Percentiles rank a stretch among this genome's conserved stretches.
These are phyloP conservation scores for Neofusicoccum parvum DNA, from an alignment of 2,329 filamentous ascomycete species.

Conservation along the genomic window DNA sequence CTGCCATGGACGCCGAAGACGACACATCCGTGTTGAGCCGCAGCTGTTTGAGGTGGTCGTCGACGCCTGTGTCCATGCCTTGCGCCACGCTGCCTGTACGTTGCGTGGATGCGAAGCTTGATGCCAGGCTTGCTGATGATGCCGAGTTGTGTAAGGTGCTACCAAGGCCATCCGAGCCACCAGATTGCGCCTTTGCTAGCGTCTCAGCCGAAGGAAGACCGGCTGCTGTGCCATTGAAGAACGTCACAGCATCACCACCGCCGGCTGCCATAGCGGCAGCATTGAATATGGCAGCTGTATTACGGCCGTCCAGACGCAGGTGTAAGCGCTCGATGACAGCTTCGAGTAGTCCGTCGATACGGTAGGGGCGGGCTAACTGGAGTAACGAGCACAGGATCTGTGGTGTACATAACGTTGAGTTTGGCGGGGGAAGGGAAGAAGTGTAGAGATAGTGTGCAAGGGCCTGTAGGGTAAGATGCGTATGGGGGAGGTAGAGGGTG, in stretches of 20 bases:
- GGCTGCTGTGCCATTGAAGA: constrained; percentile 43
- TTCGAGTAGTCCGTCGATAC: constrained; percentile 88
- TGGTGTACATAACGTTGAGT: constrained; percentile 81
- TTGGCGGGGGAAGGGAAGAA: constrained; percentile 76
- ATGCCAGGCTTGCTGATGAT: constrained; percentile 10
- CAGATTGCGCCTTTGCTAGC: constrained; percentile 15
- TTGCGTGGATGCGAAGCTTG: constrained; percentile 3
- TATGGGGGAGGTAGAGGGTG: constrained; percentile 91
- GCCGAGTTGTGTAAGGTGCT: constrained; percentile 1
- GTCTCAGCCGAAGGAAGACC: constrained; percentile 17
- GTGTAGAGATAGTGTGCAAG: constrained; percentile 94
- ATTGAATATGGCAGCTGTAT: constrained; percentile 96
- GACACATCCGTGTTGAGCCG: constrained; percentile 55
- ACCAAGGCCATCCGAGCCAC: background rate
- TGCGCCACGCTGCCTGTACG: constrained; percentile 44
- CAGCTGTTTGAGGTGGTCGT: constrained; percentile 42
- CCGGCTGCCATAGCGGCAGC: constrained; percentile 97
- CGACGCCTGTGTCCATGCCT: constrained; percentile 27
- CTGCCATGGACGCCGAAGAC: constrained; percentile 20
- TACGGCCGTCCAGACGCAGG: constrained; percentile 84
- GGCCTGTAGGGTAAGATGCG: constrained; percentile 83
- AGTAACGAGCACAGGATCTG: constrained; percentile 95
- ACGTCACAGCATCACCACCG: constrained; percentile 81
- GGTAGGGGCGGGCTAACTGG: constrained; percentile 90
- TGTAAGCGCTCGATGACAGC: constrained; percentile 91